Evolutionary conservation across 129 eudicot species (phyloP).

Genomic region (Rutidosis leptorrhynchoides): DNA sequence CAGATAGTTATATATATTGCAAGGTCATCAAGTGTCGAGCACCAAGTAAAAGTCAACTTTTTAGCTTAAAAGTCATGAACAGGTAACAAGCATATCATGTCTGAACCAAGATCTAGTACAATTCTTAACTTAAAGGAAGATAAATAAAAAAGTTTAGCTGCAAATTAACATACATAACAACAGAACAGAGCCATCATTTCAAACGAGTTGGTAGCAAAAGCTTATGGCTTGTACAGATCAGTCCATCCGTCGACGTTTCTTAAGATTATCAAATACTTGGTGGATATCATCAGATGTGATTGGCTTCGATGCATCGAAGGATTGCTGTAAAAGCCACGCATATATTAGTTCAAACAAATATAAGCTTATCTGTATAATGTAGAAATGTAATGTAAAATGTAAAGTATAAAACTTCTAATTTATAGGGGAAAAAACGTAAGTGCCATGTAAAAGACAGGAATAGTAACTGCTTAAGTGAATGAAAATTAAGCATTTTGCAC

Average conservation of each 20-base stretch:
- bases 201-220: constrained; percentile 6
- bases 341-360: neutral
- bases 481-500: neutral
- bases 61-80: constrained; percentile 21
- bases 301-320: constrained; percentile 62
- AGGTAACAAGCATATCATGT: constrained; percentile 25
- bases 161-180: constrained; percentile 20
- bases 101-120: constrained; percentile 20
- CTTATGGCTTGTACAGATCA: constrained; percentile 22
- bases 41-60: constrained; percentile 3
- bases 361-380: neutral
- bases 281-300: constrained; percentile 72
- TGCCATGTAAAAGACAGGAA: neutral
- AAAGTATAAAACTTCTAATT: neutral
- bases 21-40: neutral
- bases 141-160: neutral
- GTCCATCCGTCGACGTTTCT: constrained; percentile 60
- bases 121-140: constrained; percentile 11
- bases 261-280: constrained; percentile 84
- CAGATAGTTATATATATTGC: neutral
- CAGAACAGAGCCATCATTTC: neutral
- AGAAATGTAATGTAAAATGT: no score
- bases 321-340: constrained; percentile 46
- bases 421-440: no score
- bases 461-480: neutral